Base-by-base conservation (phyloP, 2,329 filamentous ascomycete species). In the Fragosphaeria purpurea region DNA sequence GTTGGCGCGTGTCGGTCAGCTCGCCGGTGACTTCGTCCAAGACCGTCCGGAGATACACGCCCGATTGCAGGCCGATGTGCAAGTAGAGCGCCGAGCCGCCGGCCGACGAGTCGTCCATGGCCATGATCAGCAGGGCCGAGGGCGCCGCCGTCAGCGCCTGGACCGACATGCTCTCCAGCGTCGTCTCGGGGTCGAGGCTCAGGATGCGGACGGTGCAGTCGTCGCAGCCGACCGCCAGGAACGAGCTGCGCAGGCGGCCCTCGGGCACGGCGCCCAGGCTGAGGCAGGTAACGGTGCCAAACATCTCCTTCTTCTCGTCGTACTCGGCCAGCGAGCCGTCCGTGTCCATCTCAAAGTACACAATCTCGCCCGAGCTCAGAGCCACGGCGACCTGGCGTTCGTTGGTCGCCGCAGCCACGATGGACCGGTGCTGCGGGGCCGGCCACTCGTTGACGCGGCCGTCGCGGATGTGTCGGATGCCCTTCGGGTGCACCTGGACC, bases 281-380 rank as follows among this genome's bases (percentile, higher is more conserved):
- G n/a, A 98, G 73, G 58, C 87, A 94, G 13, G 90, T 97, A 46
- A 98, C 90, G 0, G 90, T 96, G 44, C 89, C 91, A 48, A 86
- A 89, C 86, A 98, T 93, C 61, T 94, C 86, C 60, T 89, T 88
- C 65, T 91, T 89, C 62, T 97, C 90, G 57, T 97, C 86, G 58
- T 96, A 95, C 69, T 97, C 91, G 37, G 88, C 88, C 35, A 97
- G 74, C 4, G 86, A 86, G 34, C 90, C 90, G 66, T 97, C 91
- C 0, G 81, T 78, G 61, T 96, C 93, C 82, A 96, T 91, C 65
- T 98, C 94, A 59, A 98, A 98, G 63, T 97, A 98, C 41, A 95
- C 87, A 56, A 98, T 91, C 65, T 98, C 93, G 39, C 91, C 91
- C 7, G 90, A 96, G 63, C 90, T 97, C 32, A 99, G 74, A 1